Base-by-base conservation (phyloP, 768 basidiomycete species). In the Serendipita sp. region DNA sequence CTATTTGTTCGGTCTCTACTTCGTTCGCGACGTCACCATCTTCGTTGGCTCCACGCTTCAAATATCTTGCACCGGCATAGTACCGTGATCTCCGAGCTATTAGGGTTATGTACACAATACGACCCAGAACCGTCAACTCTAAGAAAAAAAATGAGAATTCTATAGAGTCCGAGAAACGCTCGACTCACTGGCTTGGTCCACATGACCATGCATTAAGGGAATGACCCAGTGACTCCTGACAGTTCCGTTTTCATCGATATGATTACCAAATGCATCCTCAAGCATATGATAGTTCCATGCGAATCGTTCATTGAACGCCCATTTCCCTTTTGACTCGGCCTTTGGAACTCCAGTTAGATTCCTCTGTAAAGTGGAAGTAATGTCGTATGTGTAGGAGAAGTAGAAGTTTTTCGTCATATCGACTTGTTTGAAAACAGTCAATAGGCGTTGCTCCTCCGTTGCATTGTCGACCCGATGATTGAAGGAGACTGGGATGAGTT, bases 391-490 rank as follows among this genome's bases (percentile, higher is more conserved):
- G 72, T 97, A 93, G 68, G 93, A 93, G 75, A 97, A 97, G 76
- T 97, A 99, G 73, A 98, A 98, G 76, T 98, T 97, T 76, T 97
- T 97, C n/a, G 88, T 86, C 81, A 98, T 84, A 71, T 99, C 95
- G 1, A 97, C 93, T 73, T 94, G 91, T 72, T 92, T 93, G 78
- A 98, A 99, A 7, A 89, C 83, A 66, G 84, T 86, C 77, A 94
- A 83, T 38, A 93, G 75, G 75, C 74, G 84, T 70, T 89, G 88
- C 71, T 98, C 94, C 70, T 96, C 92, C 0, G 88, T 79, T 0
- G 87, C 86, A 68, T 88, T 88, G 51, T 96, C 95, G 18, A 92
- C 74, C 75, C 87, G 92, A 75, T 87, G 90, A 66, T 83, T 88
- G 70, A 81, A 81, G 16, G 82, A 81, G 32, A 97, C 78, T 2